Conservation (phyloP, 2,329 filamentous ascomycete genomes). For the Beauveria sp. region DNA sequence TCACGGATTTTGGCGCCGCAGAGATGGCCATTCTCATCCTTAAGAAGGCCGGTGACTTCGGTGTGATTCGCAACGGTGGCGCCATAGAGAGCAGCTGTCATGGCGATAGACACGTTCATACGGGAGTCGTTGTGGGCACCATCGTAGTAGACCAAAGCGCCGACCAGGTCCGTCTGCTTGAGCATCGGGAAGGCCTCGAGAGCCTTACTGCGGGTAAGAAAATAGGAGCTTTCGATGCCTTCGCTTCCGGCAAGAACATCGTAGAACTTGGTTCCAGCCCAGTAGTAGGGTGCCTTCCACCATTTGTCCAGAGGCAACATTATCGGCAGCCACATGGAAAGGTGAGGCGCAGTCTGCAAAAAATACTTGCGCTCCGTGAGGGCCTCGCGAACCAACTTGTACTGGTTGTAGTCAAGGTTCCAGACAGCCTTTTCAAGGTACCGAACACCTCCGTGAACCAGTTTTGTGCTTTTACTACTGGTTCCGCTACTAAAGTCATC, state of each 20-base stretch:
- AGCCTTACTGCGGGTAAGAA: constrained; percentile 77
- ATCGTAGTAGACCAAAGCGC: constrained; percentile 85
- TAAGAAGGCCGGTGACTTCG: constrained; percentile 69
- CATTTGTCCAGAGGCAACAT: constrained; percentile 69
- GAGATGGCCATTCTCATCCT: constrained; percentile 64
- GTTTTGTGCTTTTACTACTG: constrained; percentile 68
- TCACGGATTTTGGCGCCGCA: constrained; percentile 70
- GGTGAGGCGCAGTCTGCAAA: constrained; percentile 65
- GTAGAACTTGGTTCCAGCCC: constrained; percentile 73
- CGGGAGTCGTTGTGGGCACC: constrained; percentile 87
- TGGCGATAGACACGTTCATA: constrained; percentile 84
- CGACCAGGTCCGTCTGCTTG: constrained; percentile 69
- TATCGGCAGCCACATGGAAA: constrained; percentile 67
- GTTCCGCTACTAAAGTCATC: constrained; percentile 70
- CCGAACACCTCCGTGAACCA: constrained; percentile 69
- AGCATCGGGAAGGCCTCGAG: constrained; percentile 85
- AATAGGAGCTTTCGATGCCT: constrained; percentile 84
- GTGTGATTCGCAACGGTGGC: constrained; percentile 77
- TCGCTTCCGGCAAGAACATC: constrained; percentile 79
- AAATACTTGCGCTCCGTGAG: constrained; percentile 70
- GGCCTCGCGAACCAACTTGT: constrained; percentile 63
- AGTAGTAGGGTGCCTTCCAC: constrained; percentile 74
- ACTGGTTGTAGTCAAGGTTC: constrained; percentile 68
- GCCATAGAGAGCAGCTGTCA: constrained; percentile 83
- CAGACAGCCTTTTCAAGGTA: constrained; percentile 71